Conservation (phyloP, 768 basidiomycete genomes). For the Leccinum arenicola region DNA sequence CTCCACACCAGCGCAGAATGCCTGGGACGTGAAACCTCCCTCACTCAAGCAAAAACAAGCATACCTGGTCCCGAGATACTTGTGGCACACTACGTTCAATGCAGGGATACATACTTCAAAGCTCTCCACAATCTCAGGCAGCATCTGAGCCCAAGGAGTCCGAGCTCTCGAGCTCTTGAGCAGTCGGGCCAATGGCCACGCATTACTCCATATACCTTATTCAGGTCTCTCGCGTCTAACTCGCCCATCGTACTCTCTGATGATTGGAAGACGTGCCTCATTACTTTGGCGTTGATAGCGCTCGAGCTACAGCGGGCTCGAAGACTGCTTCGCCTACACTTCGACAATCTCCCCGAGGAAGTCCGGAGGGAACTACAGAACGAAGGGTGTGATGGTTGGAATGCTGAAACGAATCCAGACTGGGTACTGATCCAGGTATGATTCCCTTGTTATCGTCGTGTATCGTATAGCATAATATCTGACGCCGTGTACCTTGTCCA, state of each 20-base stretch:
- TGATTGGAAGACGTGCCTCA: slow-evolving; percentile 30
- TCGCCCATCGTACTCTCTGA: slow-evolving; percentile 13
- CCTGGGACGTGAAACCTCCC: slow-evolving; percentile 5
- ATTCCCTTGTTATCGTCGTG: background rate
- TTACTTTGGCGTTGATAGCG: slow-evolving; percentile 25
- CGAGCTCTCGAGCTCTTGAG: slow-evolving; percentile 17
- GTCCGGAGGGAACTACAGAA: slow-evolving; percentile 29
- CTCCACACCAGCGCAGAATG: slow-evolving; percentile 9
- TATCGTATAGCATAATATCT: background rate
- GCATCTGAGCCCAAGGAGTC: slow-evolving; percentile 13
- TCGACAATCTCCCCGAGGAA: slow-evolving; percentile 27
- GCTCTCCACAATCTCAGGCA: background rate
- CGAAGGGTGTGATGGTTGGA: slow-evolving; percentile 18
- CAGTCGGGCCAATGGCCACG: slow-evolving; percentile 38
- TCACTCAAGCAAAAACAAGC: background rate
- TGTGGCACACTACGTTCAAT: slow-evolving; percentile 5
- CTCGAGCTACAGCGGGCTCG: slow-evolving; percentile 37
- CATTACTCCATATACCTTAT: slow-evolving; percentile 34
- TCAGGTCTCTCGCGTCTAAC: slow-evolving; percentile 29
- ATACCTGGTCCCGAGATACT: slow-evolving; percentile 5
- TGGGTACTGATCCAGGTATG: slow-evolving; percentile 45
- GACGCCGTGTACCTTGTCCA: background rate
- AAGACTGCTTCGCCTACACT: slow-evolving; percentile 27
- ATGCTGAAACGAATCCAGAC: slow-evolving; percentile 23
- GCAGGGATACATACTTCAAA: slow-evolving; percentile 3